phyloP scores from a whole-genome alignment of 176 grass and related monocot genomes.

The Aegilops longissima region DNA sequence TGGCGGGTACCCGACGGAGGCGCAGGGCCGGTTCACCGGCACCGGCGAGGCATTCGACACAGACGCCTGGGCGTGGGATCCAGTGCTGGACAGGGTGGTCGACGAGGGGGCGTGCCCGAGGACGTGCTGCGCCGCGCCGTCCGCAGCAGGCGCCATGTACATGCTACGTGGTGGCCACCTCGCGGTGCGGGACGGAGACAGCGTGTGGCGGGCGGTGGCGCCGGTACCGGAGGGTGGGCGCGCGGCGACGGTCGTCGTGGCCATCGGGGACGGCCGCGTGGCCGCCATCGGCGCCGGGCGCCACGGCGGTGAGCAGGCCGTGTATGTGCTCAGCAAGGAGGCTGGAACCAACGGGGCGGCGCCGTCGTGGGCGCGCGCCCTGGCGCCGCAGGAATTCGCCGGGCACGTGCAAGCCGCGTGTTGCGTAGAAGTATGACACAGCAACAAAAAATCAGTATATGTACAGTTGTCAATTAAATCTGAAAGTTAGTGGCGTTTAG shows the following conservation, averaged over 20 bases:
- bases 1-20: slow-evolving; percentile 67
- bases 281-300: neutral
- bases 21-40: slow-evolving; percentile 62
- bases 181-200: slow-evolving; percentile 20
- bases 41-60: slow-evolving; percentile 55
- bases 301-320: slow-evolving; percentile 27
- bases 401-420: slow-evolving; percentile 61
- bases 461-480: neutral
- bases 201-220: slow-evolving; percentile 39
- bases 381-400: slow-evolving; percentile 43
- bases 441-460: neutral
- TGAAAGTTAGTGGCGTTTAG: no score
- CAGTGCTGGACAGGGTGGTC: slow-evolving; percentile 37
- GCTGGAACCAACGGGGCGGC: neutral
- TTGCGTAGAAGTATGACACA: slow-evolving; percentile 25
- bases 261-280: slow-evolving; percentile 23
- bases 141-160: slow-evolving; percentile 31
- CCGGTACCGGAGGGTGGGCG: slow-evolving; percentile 41
- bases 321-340: slow-evolving; percentile 38
- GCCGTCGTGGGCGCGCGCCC: slow-evolving; percentile 36
- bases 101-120: slow-evolving; percentile 52
- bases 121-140: slow-evolving; percentile 39
- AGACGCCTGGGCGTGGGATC: slow-evolving; percentile 38
- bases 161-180: slow-evolving; percentile 37
- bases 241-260: slow-evolving; percentile 16